A percentile compares a stretch with the other conserved stretches of the same genome.
These are phyloP conservation scores for Paecilomyces variotii DNA, from an alignment of 2,329 filamentous ascomycete genomes.

Conservation along the genomic window DNA sequence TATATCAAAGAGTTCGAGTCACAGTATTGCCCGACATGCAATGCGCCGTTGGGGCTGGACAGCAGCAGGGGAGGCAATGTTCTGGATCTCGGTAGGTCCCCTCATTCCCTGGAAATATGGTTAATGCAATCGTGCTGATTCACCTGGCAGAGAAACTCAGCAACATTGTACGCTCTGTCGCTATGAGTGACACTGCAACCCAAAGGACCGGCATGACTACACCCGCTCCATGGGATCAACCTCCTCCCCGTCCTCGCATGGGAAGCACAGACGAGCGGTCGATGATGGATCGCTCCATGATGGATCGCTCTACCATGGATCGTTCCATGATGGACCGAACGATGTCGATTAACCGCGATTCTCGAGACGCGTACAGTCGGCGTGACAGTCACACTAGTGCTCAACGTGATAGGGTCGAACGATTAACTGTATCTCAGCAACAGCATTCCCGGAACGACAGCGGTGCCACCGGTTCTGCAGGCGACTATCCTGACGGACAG, in stretches of 20 bases:
- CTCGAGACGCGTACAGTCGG: conserved; percentile 20
- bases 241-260: conserved; percentile 11
- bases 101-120: neutral
- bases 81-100: conserved; percentile 68
- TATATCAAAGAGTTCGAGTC: conserved; percentile 92
- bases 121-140: conserved; percentile 13
- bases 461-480: conserved; percentile 68
- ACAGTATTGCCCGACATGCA: conserved; percentile 88
- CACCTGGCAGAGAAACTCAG: conserved; percentile 74
- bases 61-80: conserved; percentile 90
- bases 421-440: conserved; percentile 33
- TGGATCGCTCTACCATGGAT: conserved; percentile 8
- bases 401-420: conserved; percentile 39
- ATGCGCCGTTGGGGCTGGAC: conserved; percentile 84
- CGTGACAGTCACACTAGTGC: conserved; percentile 34
- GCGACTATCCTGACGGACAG: conserved; percentile 69
- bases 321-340: conserved; percentile 4
- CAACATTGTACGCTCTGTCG: conserved; percentile 79
- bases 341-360: conserved; percentile 18
- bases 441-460: conserved; percentile 71
- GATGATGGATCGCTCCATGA: neutral
- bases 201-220: conserved; percentile 47
- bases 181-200: conserved; percentile 54
- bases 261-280: conserved; percentile 8
- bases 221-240: conserved; percentile 52